phyloP scores from a whole-genome alignment of 2,329 filamentous ascomycete genomes.

The Ophiostoma quercus region DNA sequence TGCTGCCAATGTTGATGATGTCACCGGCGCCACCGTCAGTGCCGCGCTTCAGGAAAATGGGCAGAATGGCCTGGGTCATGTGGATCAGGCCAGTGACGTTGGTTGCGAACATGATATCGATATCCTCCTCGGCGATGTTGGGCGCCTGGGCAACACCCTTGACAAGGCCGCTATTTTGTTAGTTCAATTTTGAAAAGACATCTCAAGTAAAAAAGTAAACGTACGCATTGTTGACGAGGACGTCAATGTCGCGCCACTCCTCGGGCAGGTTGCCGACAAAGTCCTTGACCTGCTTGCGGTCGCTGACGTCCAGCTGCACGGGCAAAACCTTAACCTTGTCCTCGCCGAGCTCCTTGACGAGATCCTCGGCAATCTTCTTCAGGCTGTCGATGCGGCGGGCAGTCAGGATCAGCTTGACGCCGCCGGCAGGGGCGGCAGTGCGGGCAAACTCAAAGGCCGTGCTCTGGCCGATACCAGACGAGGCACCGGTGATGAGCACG shows the following conservation, averaged over 20 bases:
- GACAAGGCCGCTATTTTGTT: constrained; percentile 66
- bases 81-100: constrained; percentile 94
- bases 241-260: constrained; percentile 78
- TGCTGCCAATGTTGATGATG: constrained; percentile 90
- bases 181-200: neutral
- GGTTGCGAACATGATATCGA: constrained; percentile 81
- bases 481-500: constrained; percentile 84
- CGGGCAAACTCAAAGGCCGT: constrained; percentile 90
- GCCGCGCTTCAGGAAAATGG: constrained; percentile 67
- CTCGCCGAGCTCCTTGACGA: constrained; percentile 70
- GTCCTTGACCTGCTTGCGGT: constrained; percentile 63
- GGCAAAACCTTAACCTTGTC: constrained; percentile 81
- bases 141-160: constrained; percentile 83
- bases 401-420: constrained; percentile 78
- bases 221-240: constrained; percentile 94
- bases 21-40: constrained; percentile 75
- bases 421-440: constrained; percentile 59
- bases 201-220: constrained; percentile 33
- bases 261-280: constrained; percentile 71
- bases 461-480: constrained; percentile 79
- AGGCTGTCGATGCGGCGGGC: constrained; percentile 79
- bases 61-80: constrained; percentile 87
- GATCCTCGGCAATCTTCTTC: constrained; percentile 69
- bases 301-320: constrained; percentile 82
- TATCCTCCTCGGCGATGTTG: constrained; percentile 74